Base-by-base conservation (phyloP, 2,329 filamentous ascomycete genomes). In the Phialemonium atrogriseum region DNA sequence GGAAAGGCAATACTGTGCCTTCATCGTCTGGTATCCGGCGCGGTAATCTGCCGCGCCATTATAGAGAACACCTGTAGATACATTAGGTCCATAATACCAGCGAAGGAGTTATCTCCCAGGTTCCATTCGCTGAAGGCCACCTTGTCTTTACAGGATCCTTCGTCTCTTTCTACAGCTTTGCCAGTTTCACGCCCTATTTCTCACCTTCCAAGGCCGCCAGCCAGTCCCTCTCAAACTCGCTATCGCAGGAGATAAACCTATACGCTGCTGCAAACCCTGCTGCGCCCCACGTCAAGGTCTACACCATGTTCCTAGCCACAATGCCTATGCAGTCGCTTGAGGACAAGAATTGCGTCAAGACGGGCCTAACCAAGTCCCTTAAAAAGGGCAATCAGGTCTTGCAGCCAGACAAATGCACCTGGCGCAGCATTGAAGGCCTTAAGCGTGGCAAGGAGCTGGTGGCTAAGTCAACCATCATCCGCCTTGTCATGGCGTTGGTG, bases 61-160 rank as follows among this genome's bases (percentile, higher is more conserved):
- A n/a, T n/a, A n/a, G n/a, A n/a, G n/a, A n/a, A n/a, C n/a, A n/a
- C n/a, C n/a, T n/a, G n/a, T n/a, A n/a, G n/a, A n/a, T n/a, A n/a
- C n/a, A n/a, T n/a, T n/a, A n/a, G n/a, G n/a, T n/a, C n/a, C n/a
- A n/a, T n/a, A n/a, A n/a, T n/a, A n/a, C n/a, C n/a, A n/a, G n/a
- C n/a, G n/a, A n/a, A n/a, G n/a, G n/a, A n/a, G n/a, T n/a, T n/a
- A n/a, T n/a, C n/a, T n/a, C n/a, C n/a, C n/a, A n/a, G n/a, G n/a
- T n/a, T n/a, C n/a, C n/a, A n/a, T n/a, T n/a, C n/a, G n/a, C n/a
- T n/a, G n/a, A n/a, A 2, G 62, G 77, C 10, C 79, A 84, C 42
- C 65, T 85, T 40, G 72, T 85, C 40, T 77, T 84, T 47, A 84
- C 80, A 1, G 73, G 70, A 5, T 81, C 77, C 2, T 63, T 69